Base-by-base conservation (phyloP, 2,329 filamentous ascomycete species). In the Neoscytalidium dimidiatum region DNA sequence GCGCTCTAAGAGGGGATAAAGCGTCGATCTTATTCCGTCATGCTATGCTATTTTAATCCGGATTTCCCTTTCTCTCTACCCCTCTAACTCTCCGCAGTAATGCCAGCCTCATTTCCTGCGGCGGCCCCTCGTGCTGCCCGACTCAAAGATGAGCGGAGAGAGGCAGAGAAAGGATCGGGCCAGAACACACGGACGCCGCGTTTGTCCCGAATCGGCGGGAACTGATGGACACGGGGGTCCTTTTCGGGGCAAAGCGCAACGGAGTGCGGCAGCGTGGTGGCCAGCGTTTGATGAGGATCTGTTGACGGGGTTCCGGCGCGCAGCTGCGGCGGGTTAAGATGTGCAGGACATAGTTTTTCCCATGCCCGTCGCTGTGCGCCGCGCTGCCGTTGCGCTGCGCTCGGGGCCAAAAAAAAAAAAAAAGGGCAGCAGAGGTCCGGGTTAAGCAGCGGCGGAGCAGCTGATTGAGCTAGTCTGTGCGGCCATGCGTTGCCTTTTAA, bases 281-380 rank as follows among this genome's bases (percentile, higher is more conserved):
- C n/a, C n/a, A n/a, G n/a, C n/a, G 35, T 58, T 58, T 58, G 53
- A 58, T 58, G 35, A 58, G 38, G 53, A 58, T 58, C 53, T 44
- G 53, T 23, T 31, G 35, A 44, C n/a, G n/a, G n/a, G n/a, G 52
- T 8, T 26, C 14, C 11, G 38, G 26, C 28, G 31, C n/a, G n/a
- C 6, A n/a, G 38, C 38, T 11, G 14, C 38, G 9, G 38, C 38
- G 38, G n/a, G n/a, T n/a, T n/a, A n/a, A n/a, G n/a, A n/a, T n/a
- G n/a, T n/a, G n/a, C n/a, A n/a, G n/a, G n/a, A n/a, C n/a, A n/a
- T n/a, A n/a, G n/a, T n/a, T 13, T 23, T 14, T 26, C 11, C 9
- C 21, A 48, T 41, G 31, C 52, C 52, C 31, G 19, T 21, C 31
- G n/a, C n/a, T n/a, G n/a, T n/a, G n/a, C n/a, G n/a, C n/a, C n/a